A percentile compares a stretch with the other conserved stretches of the same genome.
Evolutionary conservation across 1,284 basidiomycete genomes (phyloP).

Genomic region (Sanghuangporus baumii): DNA sequence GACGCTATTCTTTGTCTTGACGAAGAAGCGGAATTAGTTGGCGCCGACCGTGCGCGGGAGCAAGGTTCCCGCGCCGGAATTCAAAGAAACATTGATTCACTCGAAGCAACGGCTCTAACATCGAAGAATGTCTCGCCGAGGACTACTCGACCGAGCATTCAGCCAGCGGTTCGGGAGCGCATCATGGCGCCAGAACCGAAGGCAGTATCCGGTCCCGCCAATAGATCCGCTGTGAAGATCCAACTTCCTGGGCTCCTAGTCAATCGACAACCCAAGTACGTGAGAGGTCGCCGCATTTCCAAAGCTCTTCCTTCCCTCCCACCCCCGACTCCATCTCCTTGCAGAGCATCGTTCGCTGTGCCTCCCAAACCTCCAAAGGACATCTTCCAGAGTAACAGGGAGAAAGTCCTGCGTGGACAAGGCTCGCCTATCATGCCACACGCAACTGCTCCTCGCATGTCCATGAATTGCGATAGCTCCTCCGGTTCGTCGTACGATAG

Average conservation of each 20-base stretch:
- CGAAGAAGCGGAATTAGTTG: background rate
- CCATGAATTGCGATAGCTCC: background rate
- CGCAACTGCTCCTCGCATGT: background rate
- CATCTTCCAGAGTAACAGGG: conserved; percentile 1
- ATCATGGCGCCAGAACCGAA: background rate
- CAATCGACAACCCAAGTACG: background rate
- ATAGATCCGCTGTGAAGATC: background rate
- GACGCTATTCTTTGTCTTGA: conserved; percentile 13
- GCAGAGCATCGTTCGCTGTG: background rate
- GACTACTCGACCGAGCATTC: background rate
- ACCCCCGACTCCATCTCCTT: background rate
- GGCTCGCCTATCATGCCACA: background rate
- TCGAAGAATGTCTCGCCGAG: background rate
- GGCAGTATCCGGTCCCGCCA: background rate
- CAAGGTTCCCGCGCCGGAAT: background rate
- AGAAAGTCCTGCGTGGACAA: conserved; percentile 1
- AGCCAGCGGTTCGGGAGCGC: background rate
- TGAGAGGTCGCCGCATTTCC: background rate
- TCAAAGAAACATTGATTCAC: background rate
- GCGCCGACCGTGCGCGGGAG: background rate
- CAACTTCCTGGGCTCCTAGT: conserved; percentile 6
- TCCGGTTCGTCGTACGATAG: conserved; percentile 7
- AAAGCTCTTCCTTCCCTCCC: conserved; percentile 14
- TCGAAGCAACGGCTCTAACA: background rate
- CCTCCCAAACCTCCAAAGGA: background rate